Conservation (phyloP, 2,329 filamentous ascomycete species). For the Trichoderma simmonsii region DNA sequence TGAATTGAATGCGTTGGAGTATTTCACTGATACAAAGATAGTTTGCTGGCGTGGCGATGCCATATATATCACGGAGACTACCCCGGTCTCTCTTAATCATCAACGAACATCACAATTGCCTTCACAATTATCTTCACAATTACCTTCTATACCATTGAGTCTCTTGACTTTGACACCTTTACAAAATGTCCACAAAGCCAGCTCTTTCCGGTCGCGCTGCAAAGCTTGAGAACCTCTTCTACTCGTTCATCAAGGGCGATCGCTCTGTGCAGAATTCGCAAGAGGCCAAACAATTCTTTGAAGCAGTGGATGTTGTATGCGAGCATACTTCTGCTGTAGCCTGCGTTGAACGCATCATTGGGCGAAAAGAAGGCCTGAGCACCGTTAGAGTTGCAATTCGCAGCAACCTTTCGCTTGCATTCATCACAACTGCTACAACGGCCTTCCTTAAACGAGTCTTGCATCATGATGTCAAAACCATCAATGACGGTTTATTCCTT, state of each 20-base stretch:
- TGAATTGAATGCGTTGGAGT: neutral
- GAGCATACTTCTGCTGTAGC: slow-evolving; percentile 4
- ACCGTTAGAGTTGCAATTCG: slow-evolving; percentile 16
- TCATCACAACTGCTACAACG: neutral
- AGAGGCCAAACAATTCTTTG: slow-evolving; percentile 22
- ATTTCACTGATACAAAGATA: neutral
- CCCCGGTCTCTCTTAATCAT: neutral
- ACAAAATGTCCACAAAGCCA: neutral
- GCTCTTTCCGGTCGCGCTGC: neutral
- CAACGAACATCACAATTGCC: neutral
- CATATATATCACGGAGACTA: neutral
- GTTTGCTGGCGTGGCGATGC: neutral
- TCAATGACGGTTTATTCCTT: slow-evolving; percentile 20
- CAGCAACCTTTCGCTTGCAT: slow-evolving; percentile 9
- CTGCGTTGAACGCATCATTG: slow-evolving; percentile 19
- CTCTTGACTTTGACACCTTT: neutral
- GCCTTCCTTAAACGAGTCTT: slow-evolving; percentile 12
- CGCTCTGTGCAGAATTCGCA: slow-evolving; percentile 9
- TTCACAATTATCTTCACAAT: neutral
- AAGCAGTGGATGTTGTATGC: slow-evolving; percentile 18
- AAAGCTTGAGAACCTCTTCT: slow-evolving; percentile 18
- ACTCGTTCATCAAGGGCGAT: slow-evolving; percentile 15
- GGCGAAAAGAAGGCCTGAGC: slow-evolving; percentile 7
- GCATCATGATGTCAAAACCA: slow-evolving; percentile 10
- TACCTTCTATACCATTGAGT: neutral